A percentile compares a stretch with the other conserved stretches of the same genome.
Conservation (phyloP, 164 flowering plant species). For the Echeveria elegans region DNA sequence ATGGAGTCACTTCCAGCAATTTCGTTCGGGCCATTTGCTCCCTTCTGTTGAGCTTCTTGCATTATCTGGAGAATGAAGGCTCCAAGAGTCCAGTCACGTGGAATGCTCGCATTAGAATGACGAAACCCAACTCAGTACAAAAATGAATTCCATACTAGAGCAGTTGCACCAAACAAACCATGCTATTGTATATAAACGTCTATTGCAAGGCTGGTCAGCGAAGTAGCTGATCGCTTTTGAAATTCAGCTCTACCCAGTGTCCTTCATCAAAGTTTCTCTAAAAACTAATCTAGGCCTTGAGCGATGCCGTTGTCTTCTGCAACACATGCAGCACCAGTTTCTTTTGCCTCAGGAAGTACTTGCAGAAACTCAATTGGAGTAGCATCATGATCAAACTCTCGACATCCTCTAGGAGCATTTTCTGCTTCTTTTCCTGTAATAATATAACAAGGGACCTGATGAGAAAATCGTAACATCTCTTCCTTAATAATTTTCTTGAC, state of each 20-base stretch:
- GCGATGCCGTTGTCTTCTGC: too few relatives aligned
- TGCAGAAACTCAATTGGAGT: constrained; percentile 48
- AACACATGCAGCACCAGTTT: constrained; percentile 9
- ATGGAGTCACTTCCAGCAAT: constrained; percentile 25
- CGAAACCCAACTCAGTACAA: constrained; percentile 32
- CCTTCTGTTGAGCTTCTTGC: constrained; percentile 22
- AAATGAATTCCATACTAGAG: neutral
- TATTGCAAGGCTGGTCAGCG: too few relatives aligned
- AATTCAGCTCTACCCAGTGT: too few relatives aligned
- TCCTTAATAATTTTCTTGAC: constrained; percentile 31
- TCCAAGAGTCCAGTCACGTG: constrained; percentile 47
- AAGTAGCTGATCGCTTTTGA: too few relatives aligned
- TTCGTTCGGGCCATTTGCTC: constrained; percentile 16
- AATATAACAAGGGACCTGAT: constrained; percentile 41
- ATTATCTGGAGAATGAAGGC: constrained; percentile 36
- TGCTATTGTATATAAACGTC: too few relatives aligned
- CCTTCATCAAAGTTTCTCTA: too few relatives aligned
- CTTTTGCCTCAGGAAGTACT: constrained; percentile 17
- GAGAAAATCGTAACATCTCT: constrained; percentile 59
- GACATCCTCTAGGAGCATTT: constrained; percentile 44
- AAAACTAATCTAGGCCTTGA: too few relatives aligned
- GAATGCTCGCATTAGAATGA: constrained; percentile 15
- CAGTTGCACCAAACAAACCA: too few relatives aligned
- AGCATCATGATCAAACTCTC: constrained; percentile 60
- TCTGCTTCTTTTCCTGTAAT: constrained; percentile 48